Evolutionary conservation across 305 asterid species (phyloP).

Genomic region (Caryopteris hybrid): DNA sequence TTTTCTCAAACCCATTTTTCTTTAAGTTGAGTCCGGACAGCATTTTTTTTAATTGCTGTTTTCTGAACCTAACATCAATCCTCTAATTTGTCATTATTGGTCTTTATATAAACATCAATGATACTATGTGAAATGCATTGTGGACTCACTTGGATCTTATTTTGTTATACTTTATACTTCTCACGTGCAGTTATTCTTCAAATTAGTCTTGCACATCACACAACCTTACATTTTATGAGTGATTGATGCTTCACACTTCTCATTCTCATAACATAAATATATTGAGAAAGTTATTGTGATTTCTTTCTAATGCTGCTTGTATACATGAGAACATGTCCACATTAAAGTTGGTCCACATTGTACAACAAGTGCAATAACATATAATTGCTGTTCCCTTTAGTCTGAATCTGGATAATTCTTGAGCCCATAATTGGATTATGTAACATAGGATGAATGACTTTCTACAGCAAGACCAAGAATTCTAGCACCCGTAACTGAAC

Average conservation of each 20-base stretch:
- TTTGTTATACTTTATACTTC: neutral
- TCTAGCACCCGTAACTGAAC: neutral
- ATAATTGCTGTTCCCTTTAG: neutral
- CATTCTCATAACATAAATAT: neutral
- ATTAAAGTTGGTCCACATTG: neutral
- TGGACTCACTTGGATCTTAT: neutral
- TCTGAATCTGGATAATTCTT: neutral
- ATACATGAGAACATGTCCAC: neutral
- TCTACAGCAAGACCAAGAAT: neutral
- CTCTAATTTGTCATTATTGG: neutral
- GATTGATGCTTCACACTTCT: neutral
- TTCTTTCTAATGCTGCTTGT: neutral
- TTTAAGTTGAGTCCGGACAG: neutral
- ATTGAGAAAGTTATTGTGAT: constrained; percentile 9
- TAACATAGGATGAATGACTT: neutral
- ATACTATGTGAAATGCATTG: constrained; percentile 5
- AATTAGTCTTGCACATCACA: neutral
- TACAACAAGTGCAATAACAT: neutral
- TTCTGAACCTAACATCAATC: neutral
- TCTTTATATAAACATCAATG: neutral
- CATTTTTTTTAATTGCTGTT: neutral
- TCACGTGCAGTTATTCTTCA: neutral
- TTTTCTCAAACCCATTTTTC: neutral
- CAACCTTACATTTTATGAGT: neutral
- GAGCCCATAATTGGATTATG: neutral